These are phyloP conservation scores for Aspergillus clavatus DNA, from an alignment of 2,329 filamentous ascomycete genomes.

Conservation along the genomic window DNA sequence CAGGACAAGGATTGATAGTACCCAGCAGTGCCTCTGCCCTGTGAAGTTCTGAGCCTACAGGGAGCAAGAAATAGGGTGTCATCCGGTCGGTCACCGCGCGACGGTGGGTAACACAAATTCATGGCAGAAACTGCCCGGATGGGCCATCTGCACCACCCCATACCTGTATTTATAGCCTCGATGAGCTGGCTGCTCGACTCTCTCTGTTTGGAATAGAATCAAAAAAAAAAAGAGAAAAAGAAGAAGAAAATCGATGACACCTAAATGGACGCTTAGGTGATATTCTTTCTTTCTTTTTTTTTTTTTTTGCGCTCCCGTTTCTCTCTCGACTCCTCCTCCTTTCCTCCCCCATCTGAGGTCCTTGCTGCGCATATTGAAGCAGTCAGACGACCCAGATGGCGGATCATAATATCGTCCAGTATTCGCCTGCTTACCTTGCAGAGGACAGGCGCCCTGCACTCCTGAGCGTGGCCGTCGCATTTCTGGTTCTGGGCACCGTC, in stretches of 20 bases:
- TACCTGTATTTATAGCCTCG: not conserved
- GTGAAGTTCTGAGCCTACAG: too few species aligned
- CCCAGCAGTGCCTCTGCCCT: not conserved
- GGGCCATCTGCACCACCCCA: not conserved
- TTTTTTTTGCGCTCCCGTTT: too few species aligned
- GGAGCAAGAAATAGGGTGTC: not conserved
- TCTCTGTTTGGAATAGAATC: too few species aligned
- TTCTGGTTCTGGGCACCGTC: conserved; percentile 3
- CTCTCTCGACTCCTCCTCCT: too few species aligned
- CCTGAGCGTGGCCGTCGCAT: not conserved
- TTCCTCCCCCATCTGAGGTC: not conserved
- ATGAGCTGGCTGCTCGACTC: not conserved
- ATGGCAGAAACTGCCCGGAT: not conserved
- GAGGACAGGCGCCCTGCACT: not conserved
- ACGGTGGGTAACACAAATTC: not conserved
- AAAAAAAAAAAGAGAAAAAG: not conserved
- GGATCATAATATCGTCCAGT: not conserved
- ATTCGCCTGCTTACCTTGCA: conserved; percentile 1
- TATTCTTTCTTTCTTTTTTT: too few species aligned
- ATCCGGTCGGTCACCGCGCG: not conserved
- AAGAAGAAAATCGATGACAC: too few species aligned
- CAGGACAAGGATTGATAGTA: not conserved
- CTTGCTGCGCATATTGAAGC: not conserved
- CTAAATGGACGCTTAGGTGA: not conserved
- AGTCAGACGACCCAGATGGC: not conserved